phyloP scores from a whole-genome alignment of 73 alveolate species.

The Paramecium tetraurelia region DNA sequence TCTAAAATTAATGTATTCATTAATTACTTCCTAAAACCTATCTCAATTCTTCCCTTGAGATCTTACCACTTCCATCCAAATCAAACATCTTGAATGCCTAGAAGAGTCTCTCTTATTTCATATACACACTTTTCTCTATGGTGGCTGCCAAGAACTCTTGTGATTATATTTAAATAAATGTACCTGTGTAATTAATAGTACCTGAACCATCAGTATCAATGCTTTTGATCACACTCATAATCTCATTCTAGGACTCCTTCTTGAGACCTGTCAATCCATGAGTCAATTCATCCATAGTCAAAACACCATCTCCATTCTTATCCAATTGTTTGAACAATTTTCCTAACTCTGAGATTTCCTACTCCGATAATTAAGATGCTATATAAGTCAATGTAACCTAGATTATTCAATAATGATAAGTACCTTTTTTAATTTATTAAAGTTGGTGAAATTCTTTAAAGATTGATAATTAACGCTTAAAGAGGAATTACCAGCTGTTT shows the following conservation, averaged over 20 bases:
- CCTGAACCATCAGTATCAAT: slow-evolving; percentile 69
- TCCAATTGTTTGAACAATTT: slow-evolving; percentile 67
- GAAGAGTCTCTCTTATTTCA: slow-evolving; percentile 59
- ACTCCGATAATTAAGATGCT: slow-evolving; percentile 65
- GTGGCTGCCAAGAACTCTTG: slow-evolving; percentile 65
- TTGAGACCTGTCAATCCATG: slow-evolving; percentile 65
- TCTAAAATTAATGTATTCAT: neutral
- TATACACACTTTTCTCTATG: slow-evolving; percentile 56
- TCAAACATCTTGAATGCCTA: slow-evolving; percentile 70
- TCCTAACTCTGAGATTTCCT: slow-evolving; percentile 61
- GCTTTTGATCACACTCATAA: slow-evolving; percentile 42
- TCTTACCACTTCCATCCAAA: slow-evolving; percentile 68
- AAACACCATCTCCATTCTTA: slow-evolving; percentile 73
- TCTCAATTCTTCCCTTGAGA: slow-evolving; percentile 66
- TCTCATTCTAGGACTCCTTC: slow-evolving; percentile 45
- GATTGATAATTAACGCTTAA: slow-evolving; percentile 42
- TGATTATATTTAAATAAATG: neutral
- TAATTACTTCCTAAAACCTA: slow-evolving; percentile 52
- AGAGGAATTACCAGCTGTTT: neutral
- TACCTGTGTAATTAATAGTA: slow-evolving; percentile 58
- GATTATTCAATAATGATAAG: neutral
- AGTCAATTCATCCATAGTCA: slow-evolving; percentile 69
- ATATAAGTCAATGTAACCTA: slow-evolving; percentile 66
- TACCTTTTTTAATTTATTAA: slow-evolving; percentile 57
- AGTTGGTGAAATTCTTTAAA: slow-evolving; percentile 41